These are phyloP conservation scores for Plectosphaerella sp. DNA, from an alignment of 2,329 filamentous ascomycete species.

Conservation along the genomic window DNA sequence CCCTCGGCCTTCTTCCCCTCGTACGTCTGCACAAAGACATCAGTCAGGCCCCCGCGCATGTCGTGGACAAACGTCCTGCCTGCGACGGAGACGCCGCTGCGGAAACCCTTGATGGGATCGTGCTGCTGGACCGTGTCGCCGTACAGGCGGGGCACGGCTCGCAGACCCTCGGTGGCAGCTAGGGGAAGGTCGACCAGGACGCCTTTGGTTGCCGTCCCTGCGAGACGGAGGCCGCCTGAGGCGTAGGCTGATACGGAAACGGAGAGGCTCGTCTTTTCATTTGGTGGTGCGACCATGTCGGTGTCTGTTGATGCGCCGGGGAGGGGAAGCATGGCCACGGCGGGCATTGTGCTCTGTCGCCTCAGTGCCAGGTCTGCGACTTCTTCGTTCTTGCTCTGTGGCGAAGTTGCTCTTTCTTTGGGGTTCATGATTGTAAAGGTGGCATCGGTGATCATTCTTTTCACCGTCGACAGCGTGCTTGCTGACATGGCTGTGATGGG, in stretches of 20 bases:
- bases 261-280: not conserved
- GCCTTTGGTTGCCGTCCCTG: not conserved
- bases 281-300: not conserved
- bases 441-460: slow-evolving; percentile 7
- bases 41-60: slow-evolving; percentile 9
- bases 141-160: slow-evolving; percentile 12
- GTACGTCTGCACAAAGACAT: slow-evolving; percentile 12
- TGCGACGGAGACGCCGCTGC: slow-evolving; percentile 11
- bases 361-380: not conserved
- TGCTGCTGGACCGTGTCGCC: slow-evolving; percentile 10
- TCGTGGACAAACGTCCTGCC: slow-evolving; percentile 10
- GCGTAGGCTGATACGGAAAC: not conserved
- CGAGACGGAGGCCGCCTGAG: not conserved
- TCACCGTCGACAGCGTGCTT: slow-evolving; percentile 9
- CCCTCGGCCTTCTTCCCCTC: slow-evolving; percentile 9
- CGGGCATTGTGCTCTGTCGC: slow-evolving; percentile 5
- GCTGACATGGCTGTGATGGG: slow-evolving; percentile 12
- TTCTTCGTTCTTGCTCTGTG: slow-evolving; percentile 1
- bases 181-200: slow-evolving; percentile 11
- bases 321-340: slow-evolving; percentile 6
- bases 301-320: slow-evolving; percentile 4
- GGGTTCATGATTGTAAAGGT: slow-evolving; percentile 8
- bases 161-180: slow-evolving; percentile 12
- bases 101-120: slow-evolving; percentile 7
- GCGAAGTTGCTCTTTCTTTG: not conserved